These are phyloP conservation scores for Musa balbisiana DNA, from an alignment of 202 grass and related monocot genomes.

Conservation along the genomic window DNA sequence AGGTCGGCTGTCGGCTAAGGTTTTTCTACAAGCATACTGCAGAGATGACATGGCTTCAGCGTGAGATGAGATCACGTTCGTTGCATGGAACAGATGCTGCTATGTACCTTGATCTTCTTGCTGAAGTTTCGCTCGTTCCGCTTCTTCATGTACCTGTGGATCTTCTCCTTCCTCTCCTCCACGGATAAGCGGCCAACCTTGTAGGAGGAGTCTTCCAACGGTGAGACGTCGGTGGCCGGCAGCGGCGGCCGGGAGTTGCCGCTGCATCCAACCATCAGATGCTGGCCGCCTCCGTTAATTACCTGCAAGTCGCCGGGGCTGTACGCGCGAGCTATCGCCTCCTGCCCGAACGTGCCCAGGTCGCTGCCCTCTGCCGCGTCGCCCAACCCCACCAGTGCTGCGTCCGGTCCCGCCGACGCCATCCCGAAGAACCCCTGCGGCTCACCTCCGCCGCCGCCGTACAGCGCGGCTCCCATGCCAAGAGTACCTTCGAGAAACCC, in stretches of 20 bases:
- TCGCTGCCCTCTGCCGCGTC: background rate
- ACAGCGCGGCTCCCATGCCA: background rate
- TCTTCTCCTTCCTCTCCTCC: conserved; percentile 84
- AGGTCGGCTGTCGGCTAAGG: conserved; percentile 91
- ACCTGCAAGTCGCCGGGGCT: conserved; percentile 51
- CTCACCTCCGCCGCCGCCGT: background rate
- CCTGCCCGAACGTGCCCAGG: background rate
- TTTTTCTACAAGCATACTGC: conserved; percentile 96
- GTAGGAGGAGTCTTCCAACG: background rate
- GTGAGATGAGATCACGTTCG: no score
- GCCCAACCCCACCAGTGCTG: background rate
- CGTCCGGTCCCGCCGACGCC: background rate
- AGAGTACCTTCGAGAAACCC: background rate
- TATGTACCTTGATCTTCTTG: conserved; percentile 76
- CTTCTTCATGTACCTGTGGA: conserved; percentile 87
- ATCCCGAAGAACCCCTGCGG: background rate
- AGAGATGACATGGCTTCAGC: background rate
- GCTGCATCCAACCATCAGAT: conserved; percentile 17
- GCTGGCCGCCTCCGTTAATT: conserved; percentile 5
- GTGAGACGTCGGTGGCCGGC: background rate
- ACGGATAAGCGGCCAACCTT: conserved; percentile 41
- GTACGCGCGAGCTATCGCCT: conserved; percentile 3
- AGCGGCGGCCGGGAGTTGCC: background rate
- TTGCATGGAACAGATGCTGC: no score
- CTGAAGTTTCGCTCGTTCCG: conserved; percentile 87